A percentile compares a stretch with the other conserved stretches of the same genome.
Conservation (phyloP, 2,329 filamentous ascomycete genomes). For the Nemania diffusa region DNA sequence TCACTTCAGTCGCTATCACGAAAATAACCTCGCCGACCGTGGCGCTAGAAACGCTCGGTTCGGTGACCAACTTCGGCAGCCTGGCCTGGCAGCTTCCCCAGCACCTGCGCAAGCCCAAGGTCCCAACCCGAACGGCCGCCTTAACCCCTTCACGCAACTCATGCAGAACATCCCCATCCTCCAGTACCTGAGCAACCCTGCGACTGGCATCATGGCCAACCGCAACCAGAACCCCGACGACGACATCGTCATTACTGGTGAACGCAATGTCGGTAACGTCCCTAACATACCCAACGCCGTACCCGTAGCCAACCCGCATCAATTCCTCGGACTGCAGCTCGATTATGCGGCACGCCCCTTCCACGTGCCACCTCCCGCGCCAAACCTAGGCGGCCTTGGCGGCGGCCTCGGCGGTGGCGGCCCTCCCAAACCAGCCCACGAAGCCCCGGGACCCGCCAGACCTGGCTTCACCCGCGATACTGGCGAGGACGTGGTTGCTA, state of each 20-base stretch:
- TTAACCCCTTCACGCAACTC: conserved; percentile 33
- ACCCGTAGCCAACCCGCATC: conserved; percentile 1
- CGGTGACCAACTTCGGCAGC: conserved; percentile 21
- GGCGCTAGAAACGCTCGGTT: conserved; percentile 26
- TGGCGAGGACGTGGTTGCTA: conserved; percentile 74
- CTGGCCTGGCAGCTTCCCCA: background rate
- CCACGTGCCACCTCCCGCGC: conserved; percentile 1
- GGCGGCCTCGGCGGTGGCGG: conserved; percentile 16
- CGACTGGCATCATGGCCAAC: conserved; percentile 24
- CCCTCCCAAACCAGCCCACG: conserved; percentile 63
- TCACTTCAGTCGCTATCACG: conserved; percentile 12
- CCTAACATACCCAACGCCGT: conserved; percentile 19
- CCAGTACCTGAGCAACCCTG: conserved; percentile 24
- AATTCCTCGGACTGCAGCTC: conserved; percentile 36
- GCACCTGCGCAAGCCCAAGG: conserved; percentile 9
- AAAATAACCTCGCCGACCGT: conserved; percentile 17
- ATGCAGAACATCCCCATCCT: conserved; percentile 42
- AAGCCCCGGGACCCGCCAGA: conserved; percentile 71
- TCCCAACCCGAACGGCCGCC: conserved; percentile 6
- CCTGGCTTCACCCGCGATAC: conserved; percentile 86
- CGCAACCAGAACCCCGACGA: conserved; percentile 38
- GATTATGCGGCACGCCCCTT: conserved; percentile 44
- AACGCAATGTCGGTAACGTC: conserved; percentile 33
- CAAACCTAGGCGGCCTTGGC: background rate
- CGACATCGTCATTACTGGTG: conserved; percentile 43